Percentiles rank a stretch among this genome's conserved stretches.
These are phyloP conservation scores for Amylostereum areolatum DNA, from an alignment of 1,284 basidiomycete genomes.

Conservation along the genomic window DNA sequence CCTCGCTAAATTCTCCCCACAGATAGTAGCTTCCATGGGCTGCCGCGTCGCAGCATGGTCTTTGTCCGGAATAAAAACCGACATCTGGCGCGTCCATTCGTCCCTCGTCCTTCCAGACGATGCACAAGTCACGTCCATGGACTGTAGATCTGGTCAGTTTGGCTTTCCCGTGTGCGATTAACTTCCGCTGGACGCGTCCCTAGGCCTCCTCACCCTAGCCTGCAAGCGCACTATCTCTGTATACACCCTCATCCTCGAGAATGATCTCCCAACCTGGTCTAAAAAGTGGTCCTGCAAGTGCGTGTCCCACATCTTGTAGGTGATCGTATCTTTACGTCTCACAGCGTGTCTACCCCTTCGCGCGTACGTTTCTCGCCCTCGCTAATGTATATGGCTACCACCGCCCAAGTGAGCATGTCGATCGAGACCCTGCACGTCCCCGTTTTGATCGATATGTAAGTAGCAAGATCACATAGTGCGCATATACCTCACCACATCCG, in stretches of 20 bases:
- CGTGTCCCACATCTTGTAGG: conserved; percentile 16
- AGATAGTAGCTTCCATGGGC: conserved; percentile 70
- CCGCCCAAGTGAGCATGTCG: conserved; percentile 41
- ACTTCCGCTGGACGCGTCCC: conserved; percentile 10
- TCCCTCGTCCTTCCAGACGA: conserved; percentile 55
- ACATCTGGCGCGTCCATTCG: conserved; percentile 75
- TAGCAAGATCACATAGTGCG: conserved; percentile 56
- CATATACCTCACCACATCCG: conserved; percentile 68
- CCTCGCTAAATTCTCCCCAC: background rate
- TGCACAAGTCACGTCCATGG: conserved; percentile 53
- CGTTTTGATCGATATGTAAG: conserved; percentile 6
- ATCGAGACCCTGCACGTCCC: background rate
- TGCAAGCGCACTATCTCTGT: conserved; percentile 53
- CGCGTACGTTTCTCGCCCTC: conserved; percentile 65
- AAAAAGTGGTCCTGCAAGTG: conserved; percentile 66
- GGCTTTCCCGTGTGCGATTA: conserved; percentile 5
- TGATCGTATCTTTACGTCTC: background rate
- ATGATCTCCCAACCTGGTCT: conserved; percentile 76
- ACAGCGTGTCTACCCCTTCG: conserved; percentile 43
- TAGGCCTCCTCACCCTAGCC: conserved; percentile 69
- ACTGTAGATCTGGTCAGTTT: conserved; percentile 59
- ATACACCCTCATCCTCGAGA: conserved; percentile 69
- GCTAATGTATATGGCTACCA: conserved; percentile 65
- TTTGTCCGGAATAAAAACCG: conserved; percentile 53
- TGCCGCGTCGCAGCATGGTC: conserved; percentile 68